Base-by-base conservation (phyloP, 208 protist species). In the Hexamita inflata region DNA sequence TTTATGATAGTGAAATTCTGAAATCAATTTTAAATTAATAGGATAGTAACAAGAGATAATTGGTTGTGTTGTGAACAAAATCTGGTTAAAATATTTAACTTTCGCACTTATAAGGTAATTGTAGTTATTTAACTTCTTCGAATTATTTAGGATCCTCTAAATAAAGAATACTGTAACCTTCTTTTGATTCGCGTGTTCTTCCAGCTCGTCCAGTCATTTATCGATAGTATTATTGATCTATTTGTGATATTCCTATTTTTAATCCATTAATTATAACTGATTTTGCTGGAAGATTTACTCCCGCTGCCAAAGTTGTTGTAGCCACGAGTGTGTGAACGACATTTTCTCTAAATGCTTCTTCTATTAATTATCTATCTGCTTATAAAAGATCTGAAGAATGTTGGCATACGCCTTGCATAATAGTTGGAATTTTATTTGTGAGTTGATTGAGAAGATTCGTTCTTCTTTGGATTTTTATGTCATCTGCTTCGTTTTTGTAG, bases 121-220 rank as follows among this genome's bases (percentile, higher is more conserved):
- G n/a, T n/a, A n/a, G n/a, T n/a, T n/a, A n/a, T n/a, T n/a, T n/a
- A n/a, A n/a, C n/a, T n/a, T 38, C 30, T 15, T 66, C 29, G 13
- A 15, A 30, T 34, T 66, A 15, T 28, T 28, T 59, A 29, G 19
- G 19, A 19, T 28, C 28, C 24, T 15, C 30, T 15, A 66, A 34
- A 15, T 38, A n/a, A 38, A 66, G 60, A 38, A 66, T 38, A 38
- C 24, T 38, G 34, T 66, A 30, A 19, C 60, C 60, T 13, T 15
- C 34, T 13, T 15, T n/a, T 15, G 60, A 15, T 13, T 38, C 15
- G 26, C 60, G 24, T 30, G 34, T 66, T n/a, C 64, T 35, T 49
- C 64, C 64, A n/a, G 64, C 64, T 32, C 64, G 2, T 2, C 64
- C 64, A 49, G 38, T 70, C 64, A 70, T 70, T 45, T 70, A 38